Percentiles rank a stretch among this genome's conserved stretches.
Conservation (phyloP, 768 basidiomycete species). For the Suillus americanus region DNA sequence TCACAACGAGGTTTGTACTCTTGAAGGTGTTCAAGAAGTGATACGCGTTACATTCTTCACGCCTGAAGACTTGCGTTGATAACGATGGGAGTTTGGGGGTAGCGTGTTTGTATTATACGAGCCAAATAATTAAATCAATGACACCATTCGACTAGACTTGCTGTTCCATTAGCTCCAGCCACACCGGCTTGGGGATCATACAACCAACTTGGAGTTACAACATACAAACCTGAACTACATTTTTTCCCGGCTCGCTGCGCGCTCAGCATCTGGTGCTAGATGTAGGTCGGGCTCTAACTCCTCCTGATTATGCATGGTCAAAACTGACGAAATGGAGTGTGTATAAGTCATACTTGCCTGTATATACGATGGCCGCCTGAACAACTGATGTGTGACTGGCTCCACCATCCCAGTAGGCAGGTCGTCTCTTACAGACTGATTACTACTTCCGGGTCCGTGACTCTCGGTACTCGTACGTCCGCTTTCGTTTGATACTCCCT, state of each 20-base stretch:
- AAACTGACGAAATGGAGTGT: too few relatives aligned
- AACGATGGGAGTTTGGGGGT: not conserved
- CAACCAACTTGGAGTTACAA: not conserved
- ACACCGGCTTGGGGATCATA: not conserved
- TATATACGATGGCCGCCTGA: not conserved
- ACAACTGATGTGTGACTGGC: not conserved
- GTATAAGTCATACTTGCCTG: not conserved
- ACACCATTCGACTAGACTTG: not conserved
- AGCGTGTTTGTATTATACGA: not conserved
- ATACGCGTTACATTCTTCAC: conserved; percentile 26
- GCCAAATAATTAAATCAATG: not conserved
- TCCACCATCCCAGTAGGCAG: not conserved
- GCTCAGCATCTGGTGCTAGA: not conserved
- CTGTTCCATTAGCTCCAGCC: not conserved
- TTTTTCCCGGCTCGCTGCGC: not conserved
- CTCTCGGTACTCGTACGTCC: conserved; percentile 14
- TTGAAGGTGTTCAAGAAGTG: conserved; percentile 71
- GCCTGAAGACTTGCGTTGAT: not conserved
- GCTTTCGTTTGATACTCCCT: conserved; percentile 7
- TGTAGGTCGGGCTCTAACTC: not conserved
- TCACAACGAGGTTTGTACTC: conserved; percentile 56
- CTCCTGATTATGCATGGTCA: not conserved
- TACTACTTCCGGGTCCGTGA: conserved; percentile 13
- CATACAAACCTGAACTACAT: not conserved
- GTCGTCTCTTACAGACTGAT: not conserved